phyloP scores from a whole-genome alignment of 495 filamentous ascomycete species.

The Parmelia sp. region DNA sequence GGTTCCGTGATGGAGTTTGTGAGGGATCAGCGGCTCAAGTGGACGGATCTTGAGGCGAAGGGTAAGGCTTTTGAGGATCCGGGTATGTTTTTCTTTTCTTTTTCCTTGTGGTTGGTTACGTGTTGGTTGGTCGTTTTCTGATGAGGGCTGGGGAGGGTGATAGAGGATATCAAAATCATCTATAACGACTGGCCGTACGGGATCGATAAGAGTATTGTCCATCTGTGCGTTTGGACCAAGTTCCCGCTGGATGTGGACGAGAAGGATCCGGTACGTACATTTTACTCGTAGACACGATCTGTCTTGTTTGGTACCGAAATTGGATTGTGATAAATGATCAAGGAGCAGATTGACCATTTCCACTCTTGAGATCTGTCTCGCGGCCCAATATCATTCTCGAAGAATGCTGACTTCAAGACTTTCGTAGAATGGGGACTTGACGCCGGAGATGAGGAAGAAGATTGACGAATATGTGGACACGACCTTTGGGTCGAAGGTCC shows the following conservation, averaged over 20 bases:
- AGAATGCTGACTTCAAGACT: too few relatives aligned
- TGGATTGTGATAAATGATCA: too few relatives aligned
- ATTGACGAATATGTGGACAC: conserved; percentile 63
- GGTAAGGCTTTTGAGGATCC: conserved; percentile 43
- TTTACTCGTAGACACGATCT: too few relatives aligned
- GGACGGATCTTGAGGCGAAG: conserved; percentile 47
- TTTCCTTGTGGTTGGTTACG: neutral
- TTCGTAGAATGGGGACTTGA: conserved; percentile 67
- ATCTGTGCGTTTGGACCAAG: conserved; percentile 89
- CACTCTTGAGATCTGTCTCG: too few relatives aligned
- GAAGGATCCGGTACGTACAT: conserved; percentile 56
- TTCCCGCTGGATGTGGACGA: conserved; percentile 53
- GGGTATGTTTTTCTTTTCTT: conserved; percentile 33
- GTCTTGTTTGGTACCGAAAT: too few relatives aligned
- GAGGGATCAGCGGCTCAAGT: conserved; percentile 55
- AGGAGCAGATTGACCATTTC: too few relatives aligned
- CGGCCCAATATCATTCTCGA: too few relatives aligned
- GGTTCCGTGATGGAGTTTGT: conserved; percentile 73
- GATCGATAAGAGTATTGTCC: conserved; percentile 65
- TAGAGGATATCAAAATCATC: conserved; percentile 67
- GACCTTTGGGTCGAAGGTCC: conserved; percentile 51
- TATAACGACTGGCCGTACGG: conserved; percentile 93
- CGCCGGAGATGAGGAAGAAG: conserved; percentile 50
- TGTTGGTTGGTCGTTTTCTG: neutral
- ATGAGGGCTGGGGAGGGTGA: too few relatives aligned